Conservation (phyloP, 2,329 filamentous ascomycete species). For the Fusarium equiseti region DNA sequence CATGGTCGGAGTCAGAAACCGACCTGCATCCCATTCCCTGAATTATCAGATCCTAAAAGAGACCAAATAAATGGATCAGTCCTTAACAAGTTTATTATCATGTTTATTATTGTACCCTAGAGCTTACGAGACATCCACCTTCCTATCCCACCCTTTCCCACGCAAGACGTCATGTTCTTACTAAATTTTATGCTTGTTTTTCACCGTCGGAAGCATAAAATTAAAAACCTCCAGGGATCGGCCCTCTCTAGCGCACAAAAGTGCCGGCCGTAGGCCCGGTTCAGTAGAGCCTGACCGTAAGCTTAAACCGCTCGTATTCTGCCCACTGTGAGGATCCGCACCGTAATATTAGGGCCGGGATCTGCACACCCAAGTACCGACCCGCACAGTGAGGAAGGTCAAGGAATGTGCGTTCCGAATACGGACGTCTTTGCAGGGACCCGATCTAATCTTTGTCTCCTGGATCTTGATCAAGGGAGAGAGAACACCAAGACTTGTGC, state of each 20-base stretch:
- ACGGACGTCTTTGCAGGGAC: background rate
- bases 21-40: background rate
- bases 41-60: background rate
- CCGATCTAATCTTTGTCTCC: background rate
- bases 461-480: background rate
- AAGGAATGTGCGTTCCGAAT: background rate
- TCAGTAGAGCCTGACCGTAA: background rate
- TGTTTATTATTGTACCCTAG: background rate
- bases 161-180: conserved; percentile 1
- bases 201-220: background rate
- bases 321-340: background rate
- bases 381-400: background rate
- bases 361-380: background rate
- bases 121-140: background rate
- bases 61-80: background rate
- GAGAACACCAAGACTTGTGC: background rate
- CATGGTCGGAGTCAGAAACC: background rate
- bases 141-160: background rate
- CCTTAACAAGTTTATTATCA: too few relatives aligned
- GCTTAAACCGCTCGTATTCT: background rate
- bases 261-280: background rate
- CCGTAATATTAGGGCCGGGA: background rate
- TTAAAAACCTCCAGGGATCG: conserved; percentile 1
- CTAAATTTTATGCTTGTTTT: conserved; percentile 8
- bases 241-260: background rate